phyloP scores from a whole-genome alignment of 306 rosid genomes.

The Trichosanthes truncata region DNA sequence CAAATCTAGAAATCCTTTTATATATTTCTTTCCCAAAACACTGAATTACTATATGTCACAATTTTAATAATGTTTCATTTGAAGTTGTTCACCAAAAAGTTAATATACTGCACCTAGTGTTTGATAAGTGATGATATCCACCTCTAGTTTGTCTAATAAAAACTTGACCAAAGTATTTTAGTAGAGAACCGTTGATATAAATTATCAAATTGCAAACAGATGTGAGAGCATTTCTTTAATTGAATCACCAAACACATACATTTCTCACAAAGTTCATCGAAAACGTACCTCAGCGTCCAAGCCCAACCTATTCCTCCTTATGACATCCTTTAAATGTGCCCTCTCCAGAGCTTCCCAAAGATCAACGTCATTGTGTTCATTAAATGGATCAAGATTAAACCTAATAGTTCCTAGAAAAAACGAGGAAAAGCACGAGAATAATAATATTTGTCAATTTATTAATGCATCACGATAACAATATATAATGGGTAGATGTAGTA shows the following conservation, averaged over 20 bases:
- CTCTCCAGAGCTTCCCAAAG: constrained; percentile 43
- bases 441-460: not conserved
- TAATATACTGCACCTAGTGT: too few species aligned
- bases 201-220: not conserved
- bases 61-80: too few species aligned
- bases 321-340: constrained; percentile 40
- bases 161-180: not conserved
- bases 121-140: not conserved
- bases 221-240: not conserved
- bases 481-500: too few species aligned
- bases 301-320: constrained; percentile 32
- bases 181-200: not conserved
- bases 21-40: too few species aligned
- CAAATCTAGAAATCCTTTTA: too few species aligned
- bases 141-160: not conserved
- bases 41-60: too few species aligned
- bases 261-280: not conserved
- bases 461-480: too few species aligned
- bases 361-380: constrained; percentile 41
- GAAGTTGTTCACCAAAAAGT: too few species aligned
- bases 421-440: not conserved
- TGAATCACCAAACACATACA: not conserved
- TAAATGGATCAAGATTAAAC: constrained; percentile 49
- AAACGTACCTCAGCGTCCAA: constrained; percentile 34
- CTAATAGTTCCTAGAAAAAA: constrained; percentile 34